These are phyloP conservation scores for Zalaria sp. DNA, from an alignment of 2,329 filamentous ascomycete species.

Conservation along the genomic window DNA sequence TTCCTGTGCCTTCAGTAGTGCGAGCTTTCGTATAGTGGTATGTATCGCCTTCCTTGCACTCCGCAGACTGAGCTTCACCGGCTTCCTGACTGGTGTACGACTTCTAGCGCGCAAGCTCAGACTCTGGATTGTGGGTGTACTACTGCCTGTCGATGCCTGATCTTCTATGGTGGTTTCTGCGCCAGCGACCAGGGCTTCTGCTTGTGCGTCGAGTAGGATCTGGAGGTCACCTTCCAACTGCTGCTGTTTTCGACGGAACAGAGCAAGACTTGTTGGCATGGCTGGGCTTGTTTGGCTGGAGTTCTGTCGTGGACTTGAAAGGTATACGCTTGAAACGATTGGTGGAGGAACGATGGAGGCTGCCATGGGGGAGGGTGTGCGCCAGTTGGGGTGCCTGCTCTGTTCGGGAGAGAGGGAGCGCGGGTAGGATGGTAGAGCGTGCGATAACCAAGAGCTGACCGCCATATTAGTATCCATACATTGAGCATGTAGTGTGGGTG, in stretches of 20 bases:
- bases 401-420: conserved; percentile 2
- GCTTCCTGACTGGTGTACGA: conserved; percentile 26
- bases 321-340: conserved; percentile 17
- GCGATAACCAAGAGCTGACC: conserved; percentile 4
- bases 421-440: conserved; percentile 2
- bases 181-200: conserved; percentile 40
- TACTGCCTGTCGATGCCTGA: conserved; percentile 32
- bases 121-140: conserved; percentile 30
- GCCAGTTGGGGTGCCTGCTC: conserved; percentile 16
- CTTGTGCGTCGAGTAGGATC: conserved; percentile 45
- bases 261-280: conserved; percentile 1
- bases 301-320: conserved; percentile 3
- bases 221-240: conserved; percentile 45
- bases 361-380: conserved; percentile 16
- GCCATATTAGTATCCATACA: conserved; percentile 1
- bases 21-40: conserved; percentile 48
- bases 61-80: conserved; percentile 41
- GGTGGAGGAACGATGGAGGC: conserved; percentile 20
- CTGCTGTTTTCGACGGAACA: conserved; percentile 20
- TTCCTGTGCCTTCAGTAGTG: conserved; percentile 54
- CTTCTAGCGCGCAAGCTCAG: conserved; percentile 11
- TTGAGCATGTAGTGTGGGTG: not conserved
- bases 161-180: conserved; percentile 23
- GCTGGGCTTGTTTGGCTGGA: not conserved
- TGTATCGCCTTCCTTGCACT: conserved; percentile 52